Evolutionary conservation across 352 stramenopile species (phyloP).

Genomic region (Pythium periplocum): DNA sequence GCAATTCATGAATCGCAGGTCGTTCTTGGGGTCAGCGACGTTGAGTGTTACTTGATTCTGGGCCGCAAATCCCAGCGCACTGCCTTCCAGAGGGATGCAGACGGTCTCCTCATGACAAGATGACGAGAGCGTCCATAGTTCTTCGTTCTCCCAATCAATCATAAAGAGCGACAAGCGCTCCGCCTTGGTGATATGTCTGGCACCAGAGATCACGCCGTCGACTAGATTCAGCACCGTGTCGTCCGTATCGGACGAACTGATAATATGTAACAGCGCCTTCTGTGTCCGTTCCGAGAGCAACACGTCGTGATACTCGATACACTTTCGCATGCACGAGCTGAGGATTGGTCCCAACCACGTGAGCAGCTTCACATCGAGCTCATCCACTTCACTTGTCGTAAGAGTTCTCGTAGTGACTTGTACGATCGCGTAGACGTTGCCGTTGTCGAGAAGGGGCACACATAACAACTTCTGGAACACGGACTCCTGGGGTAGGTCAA

Average conservation of each 20-base stretch:
- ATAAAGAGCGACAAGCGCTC: constrained; percentile 77
- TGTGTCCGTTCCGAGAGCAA: constrained; percentile 78
- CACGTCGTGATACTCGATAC: constrained; percentile 83
- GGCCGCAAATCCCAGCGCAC: constrained; percentile 56
- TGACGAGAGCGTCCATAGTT: constrained; percentile 77
- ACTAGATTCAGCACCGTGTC: constrained; percentile 83
- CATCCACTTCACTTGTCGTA: constrained; percentile 38
- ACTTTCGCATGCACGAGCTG: constrained; percentile 80
- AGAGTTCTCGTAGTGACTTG: constrained; percentile 47
- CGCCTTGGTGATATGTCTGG: constrained; percentile 77
- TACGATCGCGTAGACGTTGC: constrained; percentile 74
- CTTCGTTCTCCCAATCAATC: constrained; percentile 78
- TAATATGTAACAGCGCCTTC: constrained; percentile 80
- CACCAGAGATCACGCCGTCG: constrained; percentile 76
- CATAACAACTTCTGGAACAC: constrained; percentile 60
- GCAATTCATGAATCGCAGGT: constrained; percentile 56
- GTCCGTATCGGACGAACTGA: constrained; percentile 77
- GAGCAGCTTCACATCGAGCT: constrained; percentile 66
- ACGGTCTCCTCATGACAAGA: constrained; percentile 69
- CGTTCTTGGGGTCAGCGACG: constrained; percentile 51
- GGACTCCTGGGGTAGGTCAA: constrained; percentile 62
- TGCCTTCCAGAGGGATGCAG: constrained; percentile 49
- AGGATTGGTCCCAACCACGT: constrained; percentile 79
- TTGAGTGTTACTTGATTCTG: constrained; percentile 64
- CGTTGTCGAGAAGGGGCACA: constrained; percentile 67